Conservation (phyloP, 805 yeast species). For the Wickerhamiella sorbophila region DNA sequence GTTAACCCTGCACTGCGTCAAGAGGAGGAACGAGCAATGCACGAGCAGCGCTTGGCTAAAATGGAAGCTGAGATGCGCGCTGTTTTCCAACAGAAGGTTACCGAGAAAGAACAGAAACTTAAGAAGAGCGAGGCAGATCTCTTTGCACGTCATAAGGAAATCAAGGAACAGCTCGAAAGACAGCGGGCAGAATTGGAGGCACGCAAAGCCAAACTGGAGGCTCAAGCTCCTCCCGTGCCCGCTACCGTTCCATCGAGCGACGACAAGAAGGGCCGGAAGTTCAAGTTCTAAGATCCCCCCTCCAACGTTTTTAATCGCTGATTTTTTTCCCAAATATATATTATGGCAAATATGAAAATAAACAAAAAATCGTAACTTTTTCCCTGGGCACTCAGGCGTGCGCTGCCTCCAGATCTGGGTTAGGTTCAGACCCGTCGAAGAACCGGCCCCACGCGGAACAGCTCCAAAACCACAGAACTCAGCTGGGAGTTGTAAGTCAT, state of each 20-base stretch:
- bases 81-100: slow-evolving; percentile 90
- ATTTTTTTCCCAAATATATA: background rate
- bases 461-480: too few relatives aligned
- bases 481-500: too few relatives aligned
- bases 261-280: slow-evolving; percentile 9
- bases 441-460: too few relatives aligned
- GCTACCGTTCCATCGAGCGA: slow-evolving; percentile 6
- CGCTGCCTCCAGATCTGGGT: background rate
- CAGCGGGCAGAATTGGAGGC: slow-evolving; percentile 86
- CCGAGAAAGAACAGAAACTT: slow-evolving; percentile 92
- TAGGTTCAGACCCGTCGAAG: too few relatives aligned
- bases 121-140: slow-evolving; percentile 95
- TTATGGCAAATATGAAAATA: background rate
- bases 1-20: slow-evolving; percentile 86
- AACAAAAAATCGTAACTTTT: background rate
- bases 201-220: slow-evolving; percentile 57
- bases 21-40: slow-evolving; percentile 84
- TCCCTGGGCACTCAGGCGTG: background rate
- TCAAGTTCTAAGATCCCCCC: background rate
- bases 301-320: background rate
- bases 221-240: slow-evolving; percentile 2
- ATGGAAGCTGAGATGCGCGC: slow-evolving; percentile 94
- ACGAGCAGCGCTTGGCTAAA: slow-evolving; percentile 84
- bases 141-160: slow-evolving; percentile 88
- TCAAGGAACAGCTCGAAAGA: slow-evolving; percentile 83